Evolutionary conservation across 257 asterid genomes (phyloP).

Genomic region (Apocynum venetum): DNA sequence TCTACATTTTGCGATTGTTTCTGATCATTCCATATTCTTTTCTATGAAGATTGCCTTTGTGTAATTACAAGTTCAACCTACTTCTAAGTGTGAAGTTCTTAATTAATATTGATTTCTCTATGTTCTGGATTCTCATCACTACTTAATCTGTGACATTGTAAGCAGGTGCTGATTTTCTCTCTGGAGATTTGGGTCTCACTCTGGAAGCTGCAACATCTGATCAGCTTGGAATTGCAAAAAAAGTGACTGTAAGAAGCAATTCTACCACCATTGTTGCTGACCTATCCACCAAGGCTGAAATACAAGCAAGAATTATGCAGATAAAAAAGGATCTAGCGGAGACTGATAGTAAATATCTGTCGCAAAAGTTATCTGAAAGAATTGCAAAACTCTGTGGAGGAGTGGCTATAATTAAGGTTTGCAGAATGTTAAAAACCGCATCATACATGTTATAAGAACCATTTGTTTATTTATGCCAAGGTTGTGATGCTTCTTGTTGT

Average conservation of each 20-base stretch:
- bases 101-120: conserved; percentile 12
- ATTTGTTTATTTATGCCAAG: neutral
- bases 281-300: conserved; percentile 86
- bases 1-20: neutral
- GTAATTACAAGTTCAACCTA: neutral
- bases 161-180: conserved; percentile 94
- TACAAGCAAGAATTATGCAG: conserved; percentile 88
- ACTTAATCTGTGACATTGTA: conserved; percentile 12
- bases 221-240: conserved; percentile 96
- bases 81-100: conserved; percentile 1
- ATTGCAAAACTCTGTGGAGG: conserved; percentile 94
- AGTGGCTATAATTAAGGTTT: conserved; percentile 69
- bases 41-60: neutral
- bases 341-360: conserved; percentile 59
- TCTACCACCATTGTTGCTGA: conserved; percentile 83
- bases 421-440: neutral
- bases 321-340: conserved; percentile 85
- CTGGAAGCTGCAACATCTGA: conserved; percentile 83
- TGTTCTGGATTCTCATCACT: neutral
- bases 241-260: conserved; percentile 59
- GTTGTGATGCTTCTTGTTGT: neutral
- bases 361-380: conserved; percentile 74
- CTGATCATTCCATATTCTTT: neutral
- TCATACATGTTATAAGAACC: neutral
- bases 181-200: conserved; percentile 79